phyloP scores from a whole-genome alignment of 2,329 filamentous ascomycete genomes.

The Trichoderma sp. region DNA sequence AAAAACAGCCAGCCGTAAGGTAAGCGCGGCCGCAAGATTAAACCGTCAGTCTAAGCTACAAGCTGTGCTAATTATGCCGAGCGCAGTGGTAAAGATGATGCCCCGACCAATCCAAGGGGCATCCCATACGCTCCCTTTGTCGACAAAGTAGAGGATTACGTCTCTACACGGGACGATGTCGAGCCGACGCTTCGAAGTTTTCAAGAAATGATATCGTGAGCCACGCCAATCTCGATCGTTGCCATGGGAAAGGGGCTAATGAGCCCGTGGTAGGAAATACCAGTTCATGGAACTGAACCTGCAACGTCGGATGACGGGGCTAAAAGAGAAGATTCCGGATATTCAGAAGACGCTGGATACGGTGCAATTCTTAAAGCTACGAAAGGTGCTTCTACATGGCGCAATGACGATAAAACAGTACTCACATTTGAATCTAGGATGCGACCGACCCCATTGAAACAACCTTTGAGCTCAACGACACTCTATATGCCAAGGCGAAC shows the following conservation, averaged over 20 bases:
- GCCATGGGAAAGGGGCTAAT: conserved; percentile 27
- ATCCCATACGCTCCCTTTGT: conserved; percentile 86
- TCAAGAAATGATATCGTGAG: conserved; percentile 91
- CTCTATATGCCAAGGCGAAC: conserved; percentile 84
- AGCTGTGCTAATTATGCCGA: conserved; percentile 12
- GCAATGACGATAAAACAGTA: neutral
- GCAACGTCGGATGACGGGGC: conserved; percentile 75
- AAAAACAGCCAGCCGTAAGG: conserved; percentile 44
- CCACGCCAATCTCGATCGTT: conserved; percentile 8
- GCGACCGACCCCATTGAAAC: conserved; percentile 77
- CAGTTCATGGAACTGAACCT: conserved; percentile 99
- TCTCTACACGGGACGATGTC: conserved; percentile 75
- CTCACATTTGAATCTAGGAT: conserved; percentile 43
- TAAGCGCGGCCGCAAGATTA: conserved; percentile 31
- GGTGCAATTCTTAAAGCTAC: conserved; percentile 79
- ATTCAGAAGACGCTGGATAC: conserved; percentile 95
- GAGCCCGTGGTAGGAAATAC: conserved; percentile 73
- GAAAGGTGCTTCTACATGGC: conserved; percentile 58
- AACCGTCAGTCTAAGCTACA: neutral
- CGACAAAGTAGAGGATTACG: conserved; percentile 87
- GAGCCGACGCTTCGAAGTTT: conserved; percentile 81
- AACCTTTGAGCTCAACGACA: conserved; percentile 96
- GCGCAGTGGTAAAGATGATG: conserved; percentile 49
- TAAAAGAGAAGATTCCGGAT: conserved; percentile 95
- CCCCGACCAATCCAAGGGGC: conserved; percentile 75